phyloP scores from a whole-genome alignment of 1,284 basidiomycete genomes.

The Vanrija pseudolonga region DNA sequence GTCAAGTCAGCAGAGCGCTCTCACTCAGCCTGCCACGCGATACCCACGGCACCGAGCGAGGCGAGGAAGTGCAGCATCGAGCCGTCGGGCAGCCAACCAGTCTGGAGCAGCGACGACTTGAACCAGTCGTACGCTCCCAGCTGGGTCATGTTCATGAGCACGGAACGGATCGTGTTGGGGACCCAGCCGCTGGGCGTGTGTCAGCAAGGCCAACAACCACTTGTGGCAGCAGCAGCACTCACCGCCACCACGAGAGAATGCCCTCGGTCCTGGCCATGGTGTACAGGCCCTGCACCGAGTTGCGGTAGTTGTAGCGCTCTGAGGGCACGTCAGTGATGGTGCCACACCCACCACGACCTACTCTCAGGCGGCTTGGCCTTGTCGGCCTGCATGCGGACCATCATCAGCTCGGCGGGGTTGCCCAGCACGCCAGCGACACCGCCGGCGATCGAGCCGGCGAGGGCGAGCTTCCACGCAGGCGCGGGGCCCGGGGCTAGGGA shows the following conservation, averaged over 20 bases:
- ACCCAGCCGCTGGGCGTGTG: slow-evolving; percentile 57
- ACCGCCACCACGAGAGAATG: slow-evolving; percentile 62
- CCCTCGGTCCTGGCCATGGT: slow-evolving; percentile 86
- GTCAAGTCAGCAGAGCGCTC: too few relatives aligned
- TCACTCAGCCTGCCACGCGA: too few relatives aligned
- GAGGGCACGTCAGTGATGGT: neutral
- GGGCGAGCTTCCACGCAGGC: slow-evolving; percentile 73
- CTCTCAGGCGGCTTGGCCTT: slow-evolving; percentile 73
- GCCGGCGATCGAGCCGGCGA: slow-evolving; percentile 69
- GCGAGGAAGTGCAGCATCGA: slow-evolving; percentile 76
- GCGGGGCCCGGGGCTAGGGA: slow-evolving; percentile 43
- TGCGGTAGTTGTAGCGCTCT: slow-evolving; percentile 68
- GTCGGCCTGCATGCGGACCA: slow-evolving; percentile 84
- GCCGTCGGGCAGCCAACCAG: slow-evolving; percentile 69
- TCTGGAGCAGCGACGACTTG: slow-evolving; percentile 72
- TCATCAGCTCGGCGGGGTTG: slow-evolving; percentile 80
- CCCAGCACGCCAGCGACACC: slow-evolving; percentile 77
- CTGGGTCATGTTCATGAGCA: slow-evolving; percentile 89
- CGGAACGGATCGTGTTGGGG: slow-evolving; percentile 78
- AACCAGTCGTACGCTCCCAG: slow-evolving; percentile 88
- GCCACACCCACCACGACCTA: slow-evolving; percentile 18
- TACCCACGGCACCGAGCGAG: slow-evolving; percentile 63
- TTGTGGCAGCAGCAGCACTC: too few relatives aligned
- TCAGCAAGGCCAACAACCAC: too few relatives aligned
- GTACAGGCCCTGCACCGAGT: slow-evolving; percentile 76